Percentiles rank a stretch among this genome's conserved stretches.
These are phyloP conservation scores for Aureobasidium sp. DNA, from an alignment of 2,329 filamentous ascomycete genomes.

Conservation along the genomic window DNA sequence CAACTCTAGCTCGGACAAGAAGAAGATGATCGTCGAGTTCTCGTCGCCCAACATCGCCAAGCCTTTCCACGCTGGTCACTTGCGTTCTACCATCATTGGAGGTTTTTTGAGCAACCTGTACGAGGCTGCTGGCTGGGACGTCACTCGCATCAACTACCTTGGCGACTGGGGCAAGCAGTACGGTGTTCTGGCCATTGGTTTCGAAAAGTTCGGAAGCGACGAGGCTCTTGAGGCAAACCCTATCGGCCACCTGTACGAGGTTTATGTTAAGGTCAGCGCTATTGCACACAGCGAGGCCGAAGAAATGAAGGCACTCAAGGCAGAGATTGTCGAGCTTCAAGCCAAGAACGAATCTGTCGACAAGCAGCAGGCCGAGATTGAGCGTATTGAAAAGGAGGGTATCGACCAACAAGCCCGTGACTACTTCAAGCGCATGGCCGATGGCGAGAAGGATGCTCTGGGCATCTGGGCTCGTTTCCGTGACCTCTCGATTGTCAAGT, in stretches of 20 bases:
- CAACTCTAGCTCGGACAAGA: constrained; percentile 66
- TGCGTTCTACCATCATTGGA: constrained; percentile 81
- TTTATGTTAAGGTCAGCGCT: constrained; percentile 80
- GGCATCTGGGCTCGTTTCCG: constrained; percentile 70
- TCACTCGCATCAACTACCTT: constrained; percentile 77
- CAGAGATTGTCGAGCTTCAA: constrained; percentile 46
- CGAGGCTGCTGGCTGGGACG: constrained; percentile 74
- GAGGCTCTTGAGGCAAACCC: constrained; percentile 76
- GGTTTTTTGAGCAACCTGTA: constrained; percentile 78
- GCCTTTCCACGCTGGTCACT: constrained; percentile 79
- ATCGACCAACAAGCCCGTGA: constrained; percentile 79
- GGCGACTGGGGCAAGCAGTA: constrained; percentile 85
- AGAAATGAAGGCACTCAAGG: constrained; percentile 58
- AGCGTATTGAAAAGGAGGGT: constrained; percentile 57
- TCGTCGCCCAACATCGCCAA: constrained; percentile 90
- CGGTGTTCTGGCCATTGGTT: constrained; percentile 76
- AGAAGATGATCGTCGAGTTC: constrained; percentile 82
- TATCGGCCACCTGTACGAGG: constrained; percentile 84
- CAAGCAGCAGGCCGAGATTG: constrained; percentile 54
- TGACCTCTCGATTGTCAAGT: constrained; percentile 69
- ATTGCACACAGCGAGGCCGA: constrained; percentile 72
- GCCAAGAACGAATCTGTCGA: constrained; percentile 52
- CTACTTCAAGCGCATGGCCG: constrained; percentile 75
- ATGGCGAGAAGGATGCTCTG: constrained; percentile 65
- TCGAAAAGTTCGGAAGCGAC: constrained; percentile 79